Evolutionary conservation across 2,329 filamentous ascomycete species (phyloP).

Genomic region (Pyrenochaeta sp.): DNA sequence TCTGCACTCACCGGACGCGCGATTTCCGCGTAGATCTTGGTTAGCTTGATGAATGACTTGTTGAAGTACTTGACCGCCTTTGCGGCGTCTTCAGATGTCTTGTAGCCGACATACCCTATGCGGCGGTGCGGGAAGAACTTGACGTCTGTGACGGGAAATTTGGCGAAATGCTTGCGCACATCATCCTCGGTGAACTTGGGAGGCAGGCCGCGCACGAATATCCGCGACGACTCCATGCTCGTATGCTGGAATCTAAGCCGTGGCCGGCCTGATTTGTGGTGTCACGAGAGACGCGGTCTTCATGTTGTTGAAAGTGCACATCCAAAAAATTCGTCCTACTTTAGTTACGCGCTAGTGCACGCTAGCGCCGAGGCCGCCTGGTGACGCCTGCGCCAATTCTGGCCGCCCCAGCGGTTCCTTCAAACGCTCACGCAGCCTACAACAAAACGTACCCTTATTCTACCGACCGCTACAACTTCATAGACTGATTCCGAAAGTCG

Average conservation of each 20-base stretch:
- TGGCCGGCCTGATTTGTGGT: constrained; percentile 25
- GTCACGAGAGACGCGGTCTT: neutral
- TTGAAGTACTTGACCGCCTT: constrained; percentile 95
- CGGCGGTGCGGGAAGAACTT: constrained; percentile 89
- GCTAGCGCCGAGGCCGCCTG: constrained; percentile 7
- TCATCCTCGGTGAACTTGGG: constrained; percentile 85
- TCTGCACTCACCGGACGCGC: constrained; percentile 74
- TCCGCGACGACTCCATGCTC: constrained; percentile 76
- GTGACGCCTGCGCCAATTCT: constrained; percentile 3
- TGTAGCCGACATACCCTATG: constrained; percentile 96
- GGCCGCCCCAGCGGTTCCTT: constrained; percentile 17
- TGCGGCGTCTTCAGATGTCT: constrained; percentile 78
- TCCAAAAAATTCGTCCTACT: constrained; percentile 17
- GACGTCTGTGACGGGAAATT: constrained; percentile 84
- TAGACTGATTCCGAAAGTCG: constrained; percentile 1
- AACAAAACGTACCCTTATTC: constrained; percentile 23
- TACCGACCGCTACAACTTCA: constrained; percentile 11
- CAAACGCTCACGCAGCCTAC: constrained; percentile 24
- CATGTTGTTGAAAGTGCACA: constrained; percentile 9
- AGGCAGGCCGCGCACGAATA: constrained; percentile 77
- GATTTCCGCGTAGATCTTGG: constrained; percentile 87
- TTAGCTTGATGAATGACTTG: constrained; percentile 94
- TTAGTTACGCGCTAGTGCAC: constrained; percentile 7
- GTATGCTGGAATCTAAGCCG: constrained; percentile 8
- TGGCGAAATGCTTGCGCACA: constrained; percentile 87